Evolutionary conservation across 2,329 filamentous ascomycete species (phyloP).

Genomic region (Trichoderma aggressivum): DNA sequence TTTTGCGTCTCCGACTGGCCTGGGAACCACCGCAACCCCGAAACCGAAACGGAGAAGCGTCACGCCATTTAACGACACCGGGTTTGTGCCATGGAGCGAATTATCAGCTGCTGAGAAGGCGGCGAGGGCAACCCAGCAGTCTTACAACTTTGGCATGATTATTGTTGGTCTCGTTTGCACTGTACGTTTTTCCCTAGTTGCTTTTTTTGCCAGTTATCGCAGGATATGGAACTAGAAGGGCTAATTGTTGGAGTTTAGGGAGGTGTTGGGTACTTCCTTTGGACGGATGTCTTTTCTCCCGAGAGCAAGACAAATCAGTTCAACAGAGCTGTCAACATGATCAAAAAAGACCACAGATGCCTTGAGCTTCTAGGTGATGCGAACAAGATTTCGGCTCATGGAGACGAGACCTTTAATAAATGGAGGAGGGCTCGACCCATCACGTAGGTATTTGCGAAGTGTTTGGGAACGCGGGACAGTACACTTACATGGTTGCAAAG

Average conservation of each 20-base stretch:
- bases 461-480: background rate
- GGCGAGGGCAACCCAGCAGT: slow-evolving; percentile 82
- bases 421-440: slow-evolving; percentile 69
- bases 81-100: slow-evolving; percentile 74
- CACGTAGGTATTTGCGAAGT: slow-evolving; percentile 40
- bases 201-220: background rate
- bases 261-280: slow-evolving; percentile 75
- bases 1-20: slow-evolving; percentile 58
- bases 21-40: slow-evolving; percentile 35
- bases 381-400: slow-evolving; percentile 74
- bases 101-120: slow-evolving; percentile 75
- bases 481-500: slow-evolving; percentile 41
- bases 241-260: slow-evolving; percentile 46
- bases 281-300: slow-evolving; percentile 76
- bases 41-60: slow-evolving; percentile 62
- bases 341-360: slow-evolving; percentile 70
- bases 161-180: slow-evolving; percentile 72
- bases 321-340: slow-evolving; percentile 77
- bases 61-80: slow-evolving; percentile 83
- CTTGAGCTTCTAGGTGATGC: slow-evolving; percentile 70
- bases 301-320: slow-evolving; percentile 85
- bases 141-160: slow-evolving; percentile 80
- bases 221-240: background rate
- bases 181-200: slow-evolving; percentile 41
- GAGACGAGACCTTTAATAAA: slow-evolving; percentile 75